A percentile compares a stretch with the other conserved stretches of the same genome.
These are phyloP conservation scores for Botryotinia calthae DNA, from an alignment of 2,329 filamentous ascomycete species.

Conservation along the genomic window DNA sequence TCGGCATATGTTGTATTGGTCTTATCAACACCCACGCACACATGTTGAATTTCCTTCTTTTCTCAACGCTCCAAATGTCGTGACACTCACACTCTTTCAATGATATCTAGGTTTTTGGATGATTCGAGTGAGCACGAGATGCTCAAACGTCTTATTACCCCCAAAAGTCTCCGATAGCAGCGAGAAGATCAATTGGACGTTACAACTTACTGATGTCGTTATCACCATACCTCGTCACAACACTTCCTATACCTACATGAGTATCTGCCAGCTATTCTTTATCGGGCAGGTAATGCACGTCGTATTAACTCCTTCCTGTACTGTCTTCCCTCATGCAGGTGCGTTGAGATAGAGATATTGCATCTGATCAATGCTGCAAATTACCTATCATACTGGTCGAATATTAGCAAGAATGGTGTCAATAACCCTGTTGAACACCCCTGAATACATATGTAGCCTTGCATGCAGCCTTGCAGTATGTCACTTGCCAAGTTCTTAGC, in stretches of 20 bases:
- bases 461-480: neutral
- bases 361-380: conserved; percentile 6
- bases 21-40: neutral
- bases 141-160: neutral
- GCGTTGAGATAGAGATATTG: neutral
- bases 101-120: no score
- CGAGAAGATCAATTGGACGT: neutral
- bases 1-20: neutral
- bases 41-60: no score
- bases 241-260: neutral
- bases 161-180: neutral
- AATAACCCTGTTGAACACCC: conserved; percentile 6
- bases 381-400: conserved; percentile 4
- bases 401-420: neutral
- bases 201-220: conserved; percentile 7
- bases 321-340: conserved; percentile 1
- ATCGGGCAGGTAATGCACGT: conserved; percentile 17
- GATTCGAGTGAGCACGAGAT: neutral
- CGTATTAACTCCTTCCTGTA: conserved; percentile 15
- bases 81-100: neutral
- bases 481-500: neutral
- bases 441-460: conserved; percentile 5
- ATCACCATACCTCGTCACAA: neutral
- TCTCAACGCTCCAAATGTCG: neutral
- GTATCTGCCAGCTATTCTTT: conserved; percentile 1